Conservation (phyloP, 2,329 filamentous ascomycete genomes). For the Cordyceps militaris region DNA sequence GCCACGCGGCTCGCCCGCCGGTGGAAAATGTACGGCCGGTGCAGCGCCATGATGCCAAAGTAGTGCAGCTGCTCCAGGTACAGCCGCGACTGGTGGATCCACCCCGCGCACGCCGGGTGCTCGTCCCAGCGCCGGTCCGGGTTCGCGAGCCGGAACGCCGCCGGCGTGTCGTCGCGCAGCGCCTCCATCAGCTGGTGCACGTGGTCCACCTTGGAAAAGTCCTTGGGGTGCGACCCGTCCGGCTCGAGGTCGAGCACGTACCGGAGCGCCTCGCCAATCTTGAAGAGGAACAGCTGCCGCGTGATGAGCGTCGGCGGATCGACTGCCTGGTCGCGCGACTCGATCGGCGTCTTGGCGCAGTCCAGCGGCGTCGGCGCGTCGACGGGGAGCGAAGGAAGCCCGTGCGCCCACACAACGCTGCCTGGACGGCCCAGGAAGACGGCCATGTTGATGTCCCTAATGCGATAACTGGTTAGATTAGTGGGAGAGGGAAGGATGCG, state of each 20-base stretch:
- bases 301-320: conserved; percentile 53
- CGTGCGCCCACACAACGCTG: conserved; percentile 43
- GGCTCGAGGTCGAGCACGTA: conserved; percentile 50
- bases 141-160: conserved; percentile 46
- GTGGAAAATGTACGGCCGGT: conserved; percentile 56
- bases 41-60: conserved; percentile 53
- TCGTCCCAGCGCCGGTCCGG: conserved; percentile 52
- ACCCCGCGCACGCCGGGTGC: conserved; percentile 40
- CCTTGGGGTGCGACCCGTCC: conserved; percentile 46
- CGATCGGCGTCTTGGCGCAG: conserved; percentile 40
- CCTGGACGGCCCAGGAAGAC: conserved; percentile 49
- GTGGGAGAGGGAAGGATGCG: background rate
- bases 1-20: conserved; percentile 45
- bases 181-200: conserved; percentile 45
- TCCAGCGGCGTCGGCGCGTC: conserved; percentile 45
- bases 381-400: conserved; percentile 43
- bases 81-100: conserved; percentile 42
- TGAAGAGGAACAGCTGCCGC: conserved; percentile 42
- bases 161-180: conserved; percentile 41
- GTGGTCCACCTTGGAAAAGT: conserved; percentile 46
- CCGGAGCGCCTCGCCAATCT: conserved; percentile 41
- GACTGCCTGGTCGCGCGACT: conserved; percentile 35
- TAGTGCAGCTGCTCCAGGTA: conserved; percentile 41
- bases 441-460: conserved; percentile 49
- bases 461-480: background rate